Evolutionary conservation across 2,329 filamentous ascomycete genomes (phyloP).

Genomic region (Botrytis byssoidea): DNA sequence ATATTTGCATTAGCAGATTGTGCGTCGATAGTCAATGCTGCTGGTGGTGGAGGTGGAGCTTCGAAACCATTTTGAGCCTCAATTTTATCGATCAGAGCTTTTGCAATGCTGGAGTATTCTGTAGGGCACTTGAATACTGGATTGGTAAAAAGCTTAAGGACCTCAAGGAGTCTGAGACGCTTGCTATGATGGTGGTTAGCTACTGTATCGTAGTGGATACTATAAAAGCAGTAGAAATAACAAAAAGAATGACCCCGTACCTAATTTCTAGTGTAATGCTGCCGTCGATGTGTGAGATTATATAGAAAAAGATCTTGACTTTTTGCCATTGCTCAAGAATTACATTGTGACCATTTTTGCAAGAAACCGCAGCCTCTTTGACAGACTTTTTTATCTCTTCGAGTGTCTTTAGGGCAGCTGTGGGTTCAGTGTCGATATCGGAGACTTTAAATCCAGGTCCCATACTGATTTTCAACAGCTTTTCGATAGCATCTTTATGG

Average conservation of each 20-base stretch:
- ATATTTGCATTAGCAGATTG: not conserved
- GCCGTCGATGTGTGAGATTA: not conserved
- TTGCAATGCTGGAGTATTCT: not conserved
- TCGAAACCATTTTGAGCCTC: slow-evolving; percentile 7
- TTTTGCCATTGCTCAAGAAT: not conserved
- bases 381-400: not conserved
- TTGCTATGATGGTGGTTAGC: slow-evolving; percentile 6
- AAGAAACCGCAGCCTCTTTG: not conserved
- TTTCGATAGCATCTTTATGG: not conserved
- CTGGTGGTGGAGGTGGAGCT: not conserved
- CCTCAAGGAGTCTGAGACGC: rapidly evolving
- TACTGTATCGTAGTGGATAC: not conserved
- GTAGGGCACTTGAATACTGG: not conserved
- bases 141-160: not conserved
- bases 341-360: not conserved
- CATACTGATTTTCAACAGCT: not conserved
- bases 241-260: not conserved
- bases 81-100: not conserved
- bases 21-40: not conserved
- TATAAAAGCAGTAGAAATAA: not conserved
- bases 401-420: not conserved
- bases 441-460: not conserved
- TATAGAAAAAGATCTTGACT: not conserved
- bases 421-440: not conserved
- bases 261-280: not conserved